These are phyloP conservation scores for Micromonas commoda DNA, from an alignment of 139 green algal species.

Conservation along the genomic window DNA sequence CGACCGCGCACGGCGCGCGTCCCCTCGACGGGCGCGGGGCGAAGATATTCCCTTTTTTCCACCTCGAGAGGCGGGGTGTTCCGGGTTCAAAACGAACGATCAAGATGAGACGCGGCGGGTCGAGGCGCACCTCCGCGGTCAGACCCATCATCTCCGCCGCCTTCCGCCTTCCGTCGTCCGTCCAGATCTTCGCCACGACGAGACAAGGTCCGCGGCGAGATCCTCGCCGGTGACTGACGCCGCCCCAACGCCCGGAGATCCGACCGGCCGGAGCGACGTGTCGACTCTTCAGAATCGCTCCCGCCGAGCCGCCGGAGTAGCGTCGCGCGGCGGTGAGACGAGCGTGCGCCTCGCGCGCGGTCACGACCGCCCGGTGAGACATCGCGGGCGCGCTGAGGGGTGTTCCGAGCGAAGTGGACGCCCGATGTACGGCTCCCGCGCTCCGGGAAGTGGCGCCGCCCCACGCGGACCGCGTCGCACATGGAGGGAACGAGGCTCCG, in stretches of 20 bases:
- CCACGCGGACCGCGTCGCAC: no score
- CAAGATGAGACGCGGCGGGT: not conserved
- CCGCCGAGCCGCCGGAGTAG: not conserved
- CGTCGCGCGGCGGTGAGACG: no score
- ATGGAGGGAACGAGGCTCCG: no score
- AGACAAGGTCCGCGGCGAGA: no score
- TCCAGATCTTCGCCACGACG: slow-evolving; percentile 4
- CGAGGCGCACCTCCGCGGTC: not conserved
- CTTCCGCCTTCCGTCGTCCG: not conserved
- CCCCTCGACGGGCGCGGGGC: not conserved
- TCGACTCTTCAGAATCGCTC: not conserved
- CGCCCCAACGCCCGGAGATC: no score
- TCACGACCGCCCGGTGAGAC: not conserved
- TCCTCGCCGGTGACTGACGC: no score
- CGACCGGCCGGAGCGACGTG: not conserved
- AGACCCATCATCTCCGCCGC: slow-evolving; percentile 1
- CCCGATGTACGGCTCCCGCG: not conserved
- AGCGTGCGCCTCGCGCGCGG: no score
- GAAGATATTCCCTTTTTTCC: no score
- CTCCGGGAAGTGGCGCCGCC: not conserved
- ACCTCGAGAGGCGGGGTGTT: no score
- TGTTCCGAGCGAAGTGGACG: not conserved
- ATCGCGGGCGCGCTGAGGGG: not conserved
- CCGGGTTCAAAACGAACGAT: not conserved
- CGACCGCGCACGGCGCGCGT: not conserved